Evolutionary conservation across 2,329 filamentous ascomycete genomes (phyloP), one percentile per base, ranked within the genome.

Genomic region (Leptographium galeiforme): DNA sequence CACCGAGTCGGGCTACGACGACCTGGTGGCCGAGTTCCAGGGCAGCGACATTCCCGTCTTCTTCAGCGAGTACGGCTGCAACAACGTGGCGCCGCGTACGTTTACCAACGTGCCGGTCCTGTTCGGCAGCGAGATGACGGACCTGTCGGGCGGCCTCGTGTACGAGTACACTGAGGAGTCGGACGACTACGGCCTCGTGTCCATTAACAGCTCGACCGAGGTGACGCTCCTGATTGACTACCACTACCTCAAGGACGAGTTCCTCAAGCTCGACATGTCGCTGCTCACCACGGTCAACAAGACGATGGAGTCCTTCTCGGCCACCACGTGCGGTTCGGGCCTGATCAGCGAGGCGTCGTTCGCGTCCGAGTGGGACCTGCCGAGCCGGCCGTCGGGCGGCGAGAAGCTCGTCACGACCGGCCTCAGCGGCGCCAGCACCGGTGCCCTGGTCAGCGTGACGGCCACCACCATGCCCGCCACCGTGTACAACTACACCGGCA

Each of bases 31-130:
- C 4, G 77, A 81, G 64, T 88, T 91, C 71, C 66, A 73, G 61
- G 72, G 74, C 57, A 77, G 77, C 33, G 78, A 80, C 36, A 76
- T 88, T 39, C 85, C 85, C 25, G 76, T 88, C 60, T 89, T 89
- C 74, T 88, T 87, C 72, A 85, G 81, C 57, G 85, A 89, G 63
- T 82, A 77, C 61, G 85, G 85, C 55, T 89, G 85, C 76, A 89
- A 87, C 69, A 72, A 76, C 50, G 78, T 81, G 18, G 65, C 68
- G 43, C 80, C 82, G 14, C 82, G 85, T 59, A 70, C 79, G 57
- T 89, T 87, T 69, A 82, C 84, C 60, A 85, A 89, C 68, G 81
- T 87, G 7, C 74, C 72, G 46, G 73, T 82, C 55, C 78, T 89
- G 56, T 89, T 87, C 65, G 77, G 84, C 47, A 62, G 73, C 30